Conservation (phyloP, 371 early-diverging fungal species). For the Rhizopus arrhizus region DNA sequence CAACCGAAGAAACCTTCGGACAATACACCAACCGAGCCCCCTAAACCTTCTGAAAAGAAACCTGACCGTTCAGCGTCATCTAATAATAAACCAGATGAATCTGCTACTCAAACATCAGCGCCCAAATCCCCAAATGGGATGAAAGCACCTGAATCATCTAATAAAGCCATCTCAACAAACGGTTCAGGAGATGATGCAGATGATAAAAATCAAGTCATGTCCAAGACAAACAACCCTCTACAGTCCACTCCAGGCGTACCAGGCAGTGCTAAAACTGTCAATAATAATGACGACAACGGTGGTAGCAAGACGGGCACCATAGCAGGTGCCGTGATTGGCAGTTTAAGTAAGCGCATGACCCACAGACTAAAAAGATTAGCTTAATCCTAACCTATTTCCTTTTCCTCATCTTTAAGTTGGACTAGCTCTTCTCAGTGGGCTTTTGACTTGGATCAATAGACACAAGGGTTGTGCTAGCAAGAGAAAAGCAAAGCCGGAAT, state of each 20-base stretch:
- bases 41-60: constrained; percentile 7
- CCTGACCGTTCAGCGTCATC: neutral
- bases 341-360: constrained; percentile 38
- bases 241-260: constrained; percentile 4
- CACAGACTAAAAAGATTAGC: neutral
- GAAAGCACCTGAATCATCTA: neutral
- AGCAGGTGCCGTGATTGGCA: constrained; percentile 46
- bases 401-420: constrained; percentile 30
- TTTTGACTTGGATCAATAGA: constrained; percentile 39
- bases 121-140: neutral
- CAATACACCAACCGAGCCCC: constrained; percentile 10
- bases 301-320: constrained; percentile 35
- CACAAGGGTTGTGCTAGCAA: constrained; percentile 41
- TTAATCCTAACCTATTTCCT: constrained; percentile 1
- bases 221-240: constrained; percentile 5
- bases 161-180: neutral
- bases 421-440: constrained; percentile 40
- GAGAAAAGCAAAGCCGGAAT: constrained; percentile 30
- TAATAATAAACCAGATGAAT: neutral
- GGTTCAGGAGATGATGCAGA: neutral
- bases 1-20: constrained; percentile 6
- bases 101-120: constrained; percentile 5
- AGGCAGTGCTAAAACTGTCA: neutral
- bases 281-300: constrained; percentile 5
- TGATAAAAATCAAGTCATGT: neutral